A percentile compares a stretch with the other conserved stretches of the same genome.
Conservation (phyloP, 129 eudicot species). For the Smallanthus sonchifolius region DNA sequence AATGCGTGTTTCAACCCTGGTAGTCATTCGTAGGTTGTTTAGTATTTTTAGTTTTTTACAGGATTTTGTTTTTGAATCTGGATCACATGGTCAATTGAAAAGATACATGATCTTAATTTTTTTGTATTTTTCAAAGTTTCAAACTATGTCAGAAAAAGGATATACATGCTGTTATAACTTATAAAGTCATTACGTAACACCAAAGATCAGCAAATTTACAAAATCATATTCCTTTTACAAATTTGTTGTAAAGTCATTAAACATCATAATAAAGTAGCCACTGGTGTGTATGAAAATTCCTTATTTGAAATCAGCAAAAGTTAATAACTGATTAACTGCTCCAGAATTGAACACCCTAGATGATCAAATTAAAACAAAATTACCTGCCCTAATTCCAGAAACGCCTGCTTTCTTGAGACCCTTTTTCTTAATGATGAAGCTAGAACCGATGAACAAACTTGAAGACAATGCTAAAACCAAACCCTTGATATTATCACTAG, state of each 20-base stretch:
- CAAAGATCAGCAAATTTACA: background rate
- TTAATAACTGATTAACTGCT: background rate
- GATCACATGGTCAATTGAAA: background rate
- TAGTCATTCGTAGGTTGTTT: background rate
- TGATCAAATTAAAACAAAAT: background rate
- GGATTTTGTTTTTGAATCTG: background rate
- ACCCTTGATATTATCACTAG: slow-evolving; percentile 82
- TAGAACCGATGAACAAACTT: slow-evolving; percentile 79
- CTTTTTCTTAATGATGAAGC: slow-evolving; percentile 89
- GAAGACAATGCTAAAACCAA: slow-evolving; percentile 79
- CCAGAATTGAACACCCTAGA: background rate
- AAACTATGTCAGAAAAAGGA: background rate
- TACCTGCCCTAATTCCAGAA: slow-evolving; percentile 86
- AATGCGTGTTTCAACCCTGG: background rate
- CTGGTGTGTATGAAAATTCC: background rate
- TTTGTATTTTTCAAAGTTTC: too few species aligned
- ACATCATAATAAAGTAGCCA: too few species aligned
- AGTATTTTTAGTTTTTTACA: background rate
- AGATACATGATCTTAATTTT: background rate
- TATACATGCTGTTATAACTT: background rate
- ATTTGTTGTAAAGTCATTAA: background rate
- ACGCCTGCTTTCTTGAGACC: slow-evolving; percentile 84
- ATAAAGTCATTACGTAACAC: background rate
- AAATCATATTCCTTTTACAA: background rate
- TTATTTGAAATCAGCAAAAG: background rate